These are phyloP conservation scores for Lodderomyces oxycetoniae DNA, from an alignment of 1,139 yeast species.

Conservation along the genomic window DNA sequence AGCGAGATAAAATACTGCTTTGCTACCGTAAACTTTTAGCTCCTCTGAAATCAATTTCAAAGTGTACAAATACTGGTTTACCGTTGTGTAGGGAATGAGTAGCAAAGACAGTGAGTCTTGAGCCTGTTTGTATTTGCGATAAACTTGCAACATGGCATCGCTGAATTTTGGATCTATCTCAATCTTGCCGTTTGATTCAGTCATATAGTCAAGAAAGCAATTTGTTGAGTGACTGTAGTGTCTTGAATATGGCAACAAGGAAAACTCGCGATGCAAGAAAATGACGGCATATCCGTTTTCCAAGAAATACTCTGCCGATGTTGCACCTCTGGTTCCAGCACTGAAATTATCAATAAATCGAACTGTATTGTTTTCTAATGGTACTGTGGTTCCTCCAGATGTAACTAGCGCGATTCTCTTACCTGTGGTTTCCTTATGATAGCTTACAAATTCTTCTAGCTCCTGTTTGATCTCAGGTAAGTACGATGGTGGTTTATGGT, in stretches of 20 bases:
- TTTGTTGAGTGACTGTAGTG: constrained; percentile 82
- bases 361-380: constrained; percentile 92
- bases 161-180: constrained; percentile 60
- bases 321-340: constrained; percentile 97
- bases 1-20: constrained; percentile 79
- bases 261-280: constrained; percentile 86
- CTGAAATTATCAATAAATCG: constrained; percentile 94
- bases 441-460: constrained; percentile 55
- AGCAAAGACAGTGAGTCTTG: constrained; percentile 57
- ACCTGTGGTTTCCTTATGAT: constrained; percentile 31
- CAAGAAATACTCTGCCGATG: constrained; percentile 87
- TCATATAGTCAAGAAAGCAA: constrained; percentile 81
- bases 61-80: constrained; percentile 87
- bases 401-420: constrained; percentile 76
- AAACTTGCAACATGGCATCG: constrained; percentile 57
- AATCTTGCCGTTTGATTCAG: constrained; percentile 48
- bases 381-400: constrained; percentile 98
- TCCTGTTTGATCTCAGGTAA: constrained; percentile 55
- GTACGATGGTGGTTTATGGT: constrained; percentile 72
- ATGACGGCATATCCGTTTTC: constrained; percentile 87
- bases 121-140: constrained; percentile 61
- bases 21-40: constrained; percentile 48
- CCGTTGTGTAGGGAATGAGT: constrained; percentile 86
- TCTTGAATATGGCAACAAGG: constrained; percentile 84
- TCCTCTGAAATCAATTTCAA: constrained; percentile 62